Evolutionary conservation across 208 protist species (phyloP).

Genomic region (Trypanosoma mega): DNA sequence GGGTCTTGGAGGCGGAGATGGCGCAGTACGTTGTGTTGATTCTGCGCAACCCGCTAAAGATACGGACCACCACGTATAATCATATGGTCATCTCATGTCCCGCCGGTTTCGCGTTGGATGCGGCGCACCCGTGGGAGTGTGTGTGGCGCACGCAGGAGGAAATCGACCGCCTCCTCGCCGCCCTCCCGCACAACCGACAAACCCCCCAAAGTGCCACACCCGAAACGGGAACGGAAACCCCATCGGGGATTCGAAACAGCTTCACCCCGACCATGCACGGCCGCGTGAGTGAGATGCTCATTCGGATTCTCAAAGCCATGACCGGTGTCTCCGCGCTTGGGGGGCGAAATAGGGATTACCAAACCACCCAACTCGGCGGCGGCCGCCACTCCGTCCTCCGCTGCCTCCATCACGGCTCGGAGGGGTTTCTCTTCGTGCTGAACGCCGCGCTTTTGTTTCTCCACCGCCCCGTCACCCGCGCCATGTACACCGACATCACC

Average conservation of each 20-base stretch:
- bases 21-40: constrained; percentile 85
- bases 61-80: constrained; percentile 74
- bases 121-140: constrained; percentile 70
- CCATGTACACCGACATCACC: constrained; percentile 48
- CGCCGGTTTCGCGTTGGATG: constrained; percentile 49
- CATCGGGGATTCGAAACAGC: constrained; percentile 22
- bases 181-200: constrained; percentile 23
- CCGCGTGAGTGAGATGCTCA: constrained; percentile 82
- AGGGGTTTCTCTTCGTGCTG: constrained; percentile 79
- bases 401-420: constrained; percentile 62
- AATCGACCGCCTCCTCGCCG: constrained; percentile 46
- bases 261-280: constrained; percentile 78
- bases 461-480: constrained; percentile 70
- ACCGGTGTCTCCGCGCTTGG: constrained; percentile 71
- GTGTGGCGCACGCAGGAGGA: constrained; percentile 78
- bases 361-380: constrained; percentile 32
- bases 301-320: constrained; percentile 72
- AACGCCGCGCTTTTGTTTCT: constrained; percentile 77
- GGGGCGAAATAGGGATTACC: constrained; percentile 82
- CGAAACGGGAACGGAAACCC: constrained; percentile 32
- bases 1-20: constrained; percentile 14
- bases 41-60: constrained; percentile 65
- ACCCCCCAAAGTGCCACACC: not conserved
- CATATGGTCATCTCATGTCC: constrained; percentile 84
- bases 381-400: constrained; percentile 61